Percentiles rank a stretch among this genome's conserved stretches.
Evolutionary conservation across 257 asterid genomes (phyloP).

Genomic region (Avicennia marina): DNA sequence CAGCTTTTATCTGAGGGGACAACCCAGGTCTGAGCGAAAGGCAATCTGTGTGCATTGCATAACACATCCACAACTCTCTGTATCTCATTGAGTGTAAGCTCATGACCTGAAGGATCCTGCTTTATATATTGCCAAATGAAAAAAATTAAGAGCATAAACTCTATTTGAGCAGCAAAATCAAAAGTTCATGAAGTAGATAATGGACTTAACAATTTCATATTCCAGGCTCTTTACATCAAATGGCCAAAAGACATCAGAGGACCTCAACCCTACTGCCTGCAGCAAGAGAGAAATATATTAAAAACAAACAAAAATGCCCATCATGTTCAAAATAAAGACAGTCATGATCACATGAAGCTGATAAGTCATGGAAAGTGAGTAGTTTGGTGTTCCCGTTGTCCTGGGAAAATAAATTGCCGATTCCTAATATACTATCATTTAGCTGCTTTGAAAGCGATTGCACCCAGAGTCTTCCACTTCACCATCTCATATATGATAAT

Average conservation of each 20-base stretch:
- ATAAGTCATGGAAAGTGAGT: not conserved
- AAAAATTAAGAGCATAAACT: too few relatives aligned
- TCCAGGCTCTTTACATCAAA: not conserved
- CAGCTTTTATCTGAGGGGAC: not conserved
- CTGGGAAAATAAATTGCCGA: too few relatives aligned
- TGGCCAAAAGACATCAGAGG: not conserved
- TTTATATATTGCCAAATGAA: too few relatives aligned
- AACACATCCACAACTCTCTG: slow-evolving; percentile 25
- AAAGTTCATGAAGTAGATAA: not conserved
- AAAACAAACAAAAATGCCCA: not conserved
- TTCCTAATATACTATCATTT: too few relatives aligned
- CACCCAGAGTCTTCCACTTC: not conserved
- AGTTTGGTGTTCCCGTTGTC: not conserved
- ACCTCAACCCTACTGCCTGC: slow-evolving; percentile 24
- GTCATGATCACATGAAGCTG: not conserved
- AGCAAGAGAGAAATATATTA: slow-evolving; percentile 5
- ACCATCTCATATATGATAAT: too few relatives aligned
- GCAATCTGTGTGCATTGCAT: slow-evolving; percentile 15
- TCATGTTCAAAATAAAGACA: not conserved
- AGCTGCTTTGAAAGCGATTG: not conserved
- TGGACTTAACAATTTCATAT: not conserved
- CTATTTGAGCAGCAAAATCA: not conserved
- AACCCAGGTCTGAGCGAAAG: slow-evolving; percentile 30
- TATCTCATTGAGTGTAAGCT: slow-evolving; percentile 17
- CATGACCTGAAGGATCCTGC: slow-evolving; percentile 14